A percentile compares a stretch with the other conserved stretches of the same genome.
phyloP scores from a whole-genome alignment of 139 green algal genomes.

The Picochlorum sp. region DNA sequence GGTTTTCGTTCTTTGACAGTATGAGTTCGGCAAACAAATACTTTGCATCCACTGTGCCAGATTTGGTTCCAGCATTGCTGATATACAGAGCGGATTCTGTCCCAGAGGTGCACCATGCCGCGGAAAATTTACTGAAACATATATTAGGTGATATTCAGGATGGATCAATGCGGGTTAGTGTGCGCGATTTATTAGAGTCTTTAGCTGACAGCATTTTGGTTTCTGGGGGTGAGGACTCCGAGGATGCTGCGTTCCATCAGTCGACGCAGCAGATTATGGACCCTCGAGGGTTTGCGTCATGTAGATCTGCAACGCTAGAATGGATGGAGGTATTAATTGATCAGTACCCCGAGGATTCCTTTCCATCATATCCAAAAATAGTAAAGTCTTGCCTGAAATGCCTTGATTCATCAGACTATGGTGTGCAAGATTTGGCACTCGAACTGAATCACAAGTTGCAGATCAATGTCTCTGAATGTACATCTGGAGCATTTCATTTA shows the following conservation, averaged over 20 bases:
- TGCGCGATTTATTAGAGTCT: neutral
- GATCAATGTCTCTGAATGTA: neutral
- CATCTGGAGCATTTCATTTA: neutral
- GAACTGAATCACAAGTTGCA: neutral
- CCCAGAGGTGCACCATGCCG: conserved; percentile 54
- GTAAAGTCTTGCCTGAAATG: conserved; percentile 4
- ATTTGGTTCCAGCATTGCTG: conserved; percentile 84
- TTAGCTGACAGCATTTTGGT: neutral
- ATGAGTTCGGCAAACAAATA: conserved; percentile 71
- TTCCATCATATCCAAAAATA: neutral
- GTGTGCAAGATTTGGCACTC: neutral
- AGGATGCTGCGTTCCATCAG: too few species aligned
- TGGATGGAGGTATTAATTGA: neutral
- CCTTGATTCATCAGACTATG: neutral
- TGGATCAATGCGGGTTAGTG: neutral
- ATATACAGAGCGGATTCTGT: conserved; percentile 71
- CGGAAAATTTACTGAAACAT: conserved; percentile 40
- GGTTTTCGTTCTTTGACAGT: conserved; percentile 76
- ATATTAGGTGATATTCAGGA: conserved; percentile 1
- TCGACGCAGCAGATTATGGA: neutral
- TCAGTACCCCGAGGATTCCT: neutral
- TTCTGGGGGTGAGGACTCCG: neutral
- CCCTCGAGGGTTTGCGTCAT: neutral
- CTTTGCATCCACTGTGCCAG: conserved; percentile 78
- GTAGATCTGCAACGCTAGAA: neutral